Evolutionary conservation across 2,329 filamentous ascomycete genomes (phyloP).

Genomic region (Lasiodiplodia sp.): DNA sequence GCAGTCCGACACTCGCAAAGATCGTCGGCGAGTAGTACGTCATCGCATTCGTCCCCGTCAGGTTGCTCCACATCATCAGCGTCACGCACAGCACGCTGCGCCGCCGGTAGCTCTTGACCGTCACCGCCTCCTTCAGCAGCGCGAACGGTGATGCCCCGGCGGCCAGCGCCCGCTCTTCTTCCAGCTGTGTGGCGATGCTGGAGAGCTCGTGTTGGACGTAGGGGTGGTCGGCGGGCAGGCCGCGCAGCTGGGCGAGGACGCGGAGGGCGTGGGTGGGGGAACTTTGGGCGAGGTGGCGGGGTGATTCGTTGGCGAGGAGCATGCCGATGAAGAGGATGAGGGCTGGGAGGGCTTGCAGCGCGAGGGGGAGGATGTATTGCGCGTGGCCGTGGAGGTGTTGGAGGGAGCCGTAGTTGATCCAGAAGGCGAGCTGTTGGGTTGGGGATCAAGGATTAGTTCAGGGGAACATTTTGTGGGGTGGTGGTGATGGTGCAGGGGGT

Average conservation of each 20-base stretch:
- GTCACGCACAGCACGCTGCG: conserved; percentile 45
- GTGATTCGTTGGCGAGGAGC: conserved; percentile 47
- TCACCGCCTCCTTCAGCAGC: conserved; percentile 16
- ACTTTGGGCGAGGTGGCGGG: conserved; percentile 41
- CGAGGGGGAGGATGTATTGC: conserved; percentile 71
- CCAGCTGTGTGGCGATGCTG: conserved; percentile 28
- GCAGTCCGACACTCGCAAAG: neutral
- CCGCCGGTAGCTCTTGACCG: conserved; percentile 39
- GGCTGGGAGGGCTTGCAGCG: conserved; percentile 53
- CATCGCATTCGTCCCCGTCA: conserved; percentile 1
- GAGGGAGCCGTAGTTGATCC: conserved; percentile 55
- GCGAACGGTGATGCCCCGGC: conserved; percentile 8
- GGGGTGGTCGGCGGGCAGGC: conserved; percentile 51
- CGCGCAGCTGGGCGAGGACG: conserved; percentile 39
- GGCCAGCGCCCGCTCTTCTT: conserved; percentile 70
- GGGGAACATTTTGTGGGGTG: conserved; percentile 53
- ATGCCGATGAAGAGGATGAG: conserved; percentile 46
- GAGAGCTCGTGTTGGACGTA: conserved; percentile 65
- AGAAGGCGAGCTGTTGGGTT: conserved; percentile 45
- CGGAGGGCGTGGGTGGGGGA: conserved; percentile 50
- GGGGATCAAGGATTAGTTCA: conserved; percentile 39
- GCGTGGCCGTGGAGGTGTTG: conserved; percentile 49
- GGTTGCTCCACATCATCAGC: conserved; percentile 28
- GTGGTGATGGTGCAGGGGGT: conserved; percentile 70
- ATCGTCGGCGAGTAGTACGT: conserved; percentile 1